phyloP scores from a whole-genome alignment of 345 rosid genomes.

The Dipteronia sinensis region DNA sequence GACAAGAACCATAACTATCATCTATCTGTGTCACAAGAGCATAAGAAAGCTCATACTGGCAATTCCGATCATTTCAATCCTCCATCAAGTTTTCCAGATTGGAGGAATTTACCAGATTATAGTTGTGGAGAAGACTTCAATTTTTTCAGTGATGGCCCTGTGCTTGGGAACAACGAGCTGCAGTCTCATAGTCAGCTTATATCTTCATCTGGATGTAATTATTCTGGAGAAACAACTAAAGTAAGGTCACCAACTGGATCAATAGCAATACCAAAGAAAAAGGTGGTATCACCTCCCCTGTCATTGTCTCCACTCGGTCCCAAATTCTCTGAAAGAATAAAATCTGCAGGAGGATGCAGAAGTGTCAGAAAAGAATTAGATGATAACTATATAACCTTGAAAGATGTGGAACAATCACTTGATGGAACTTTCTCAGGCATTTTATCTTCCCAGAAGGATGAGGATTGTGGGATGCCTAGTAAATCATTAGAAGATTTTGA shows the following conservation, averaged over 20 bases:
- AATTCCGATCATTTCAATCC: conserved; percentile 20
- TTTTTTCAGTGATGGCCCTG: conserved; percentile 47
- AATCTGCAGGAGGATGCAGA: conserved; percentile 30
- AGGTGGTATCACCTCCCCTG: conserved; percentile 40
- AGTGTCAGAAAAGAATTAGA: conserved; percentile 25
- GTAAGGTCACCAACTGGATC: conserved; percentile 32
- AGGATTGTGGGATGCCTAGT: conserved; percentile 30
- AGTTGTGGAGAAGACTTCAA: conserved; percentile 20
- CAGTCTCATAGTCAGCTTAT: conserved; percentile 15
- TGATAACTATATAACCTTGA: conserved; percentile 33
- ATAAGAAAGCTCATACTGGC: conserved; percentile 57
- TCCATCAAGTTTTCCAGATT: conserved; percentile 22
- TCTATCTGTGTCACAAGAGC: conserved; percentile 42
- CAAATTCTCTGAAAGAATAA: conserved; percentile 43
- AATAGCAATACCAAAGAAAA: conserved; percentile 42
- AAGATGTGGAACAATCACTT: conserved; percentile 38
- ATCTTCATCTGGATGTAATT: conserved; percentile 25
- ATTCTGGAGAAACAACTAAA: conserved; percentile 30
- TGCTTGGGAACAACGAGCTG: conserved; percentile 31
- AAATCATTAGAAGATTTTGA: conserved; percentile 46
- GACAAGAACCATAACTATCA: conserved; percentile 18
- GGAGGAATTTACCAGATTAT: conserved; percentile 26
- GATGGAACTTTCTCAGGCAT: conserved; percentile 34
- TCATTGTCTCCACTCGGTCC: conserved; percentile 76
- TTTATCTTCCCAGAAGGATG: conserved; percentile 31